Evolutionary conservation across 768 basidiomycete genomes (phyloP).

Genomic region (Sarcodon aspratus): DNA sequence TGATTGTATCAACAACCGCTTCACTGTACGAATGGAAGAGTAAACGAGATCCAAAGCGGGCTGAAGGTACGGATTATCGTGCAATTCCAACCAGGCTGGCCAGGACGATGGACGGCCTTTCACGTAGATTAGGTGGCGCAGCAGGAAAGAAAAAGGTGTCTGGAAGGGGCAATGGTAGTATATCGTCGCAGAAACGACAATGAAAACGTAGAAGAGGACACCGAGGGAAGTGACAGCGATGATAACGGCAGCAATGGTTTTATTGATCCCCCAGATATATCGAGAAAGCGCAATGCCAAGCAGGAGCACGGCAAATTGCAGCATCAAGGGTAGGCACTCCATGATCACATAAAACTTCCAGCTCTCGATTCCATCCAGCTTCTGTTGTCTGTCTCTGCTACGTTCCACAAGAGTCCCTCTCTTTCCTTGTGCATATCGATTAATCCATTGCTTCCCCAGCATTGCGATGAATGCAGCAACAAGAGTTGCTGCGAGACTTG

Average conservation of each 20-base stretch:
- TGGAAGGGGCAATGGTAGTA: background rate
- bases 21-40: too few relatives aligned
- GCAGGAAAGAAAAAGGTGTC: background rate
- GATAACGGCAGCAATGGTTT: slow-evolving; percentile 4
- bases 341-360: slow-evolving; percentile 9
- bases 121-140: background rate
- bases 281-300: slow-evolving; percentile 6
- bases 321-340: slow-evolving; percentile 5
- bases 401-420: slow-evolving; percentile 8
- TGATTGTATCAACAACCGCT: too few relatives aligned
- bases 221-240: slow-evolving; percentile 1
- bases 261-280: slow-evolving; percentile 4
- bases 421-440: slow-evolving; percentile 1
- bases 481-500: slow-evolving; percentile 8
- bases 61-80: too few relatives aligned
- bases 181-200: background rate
- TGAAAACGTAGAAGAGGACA: slow-evolving; percentile 3
- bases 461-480: slow-evolving; percentile 9
- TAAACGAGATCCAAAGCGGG: too few relatives aligned
- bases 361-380: slow-evolving; percentile 5
- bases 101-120: too few relatives aligned
- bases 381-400: slow-evolving; percentile 6
- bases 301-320: slow-evolving; percentile 8
- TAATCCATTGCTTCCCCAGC: slow-evolving; percentile 11
- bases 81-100: too few relatives aligned